Evolutionary conservation across 2,329 filamentous ascomycete species (phyloP), one percentile per base, ranked within the genome.

Genomic region (Aspergillus fischeri): DNA sequence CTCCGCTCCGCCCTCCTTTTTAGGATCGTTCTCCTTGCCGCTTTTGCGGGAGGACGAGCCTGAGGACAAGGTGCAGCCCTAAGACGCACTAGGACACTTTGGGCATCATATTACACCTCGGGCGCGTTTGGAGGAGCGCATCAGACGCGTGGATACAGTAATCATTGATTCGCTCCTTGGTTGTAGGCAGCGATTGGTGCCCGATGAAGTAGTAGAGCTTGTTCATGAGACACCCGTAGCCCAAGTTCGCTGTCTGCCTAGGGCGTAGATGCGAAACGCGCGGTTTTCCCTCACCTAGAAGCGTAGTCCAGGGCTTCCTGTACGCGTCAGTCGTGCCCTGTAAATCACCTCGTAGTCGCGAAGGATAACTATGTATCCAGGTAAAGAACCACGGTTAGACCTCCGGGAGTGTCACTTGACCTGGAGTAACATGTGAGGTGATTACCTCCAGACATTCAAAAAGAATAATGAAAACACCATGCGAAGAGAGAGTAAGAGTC

Each of bases 1-100:
- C 60, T 69, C 68, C 69, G 68, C 69, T 69, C 69, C 69, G 63
- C 69, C 69, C 67, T 64, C 63, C 63, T 55, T 57, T 65, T 63
- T 58, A 20, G 21, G 61, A 60, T 54, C 60, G 53, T 54, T 62
- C 55, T 52, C 47, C 57, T 65, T 63, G 66, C 68, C 67, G 67
- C 69, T 70, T 71, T 70, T 69, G 61, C 61, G 58, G 32, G 47
- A 29, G 17, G 5, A 27, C 38, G 21, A 32, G 53, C 21, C 32
- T 3, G 17, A 8, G 32, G 21, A 17, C 29, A 20, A 50, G 20
- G 11, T 28, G 28, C 29, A 21, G 24, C 28, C 28, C 29, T 7
- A 24, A 27, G 49, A 7, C 14, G 11, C n/a, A 20, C 20, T 10
- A 47, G 4, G 24, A 25, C 44, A 14, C 44, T 25, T 47, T 25